These are phyloP conservation scores for Cytidiella melzeri DNA, from an alignment of 768 basidiomycete genomes.

Conservation along the genomic window DNA sequence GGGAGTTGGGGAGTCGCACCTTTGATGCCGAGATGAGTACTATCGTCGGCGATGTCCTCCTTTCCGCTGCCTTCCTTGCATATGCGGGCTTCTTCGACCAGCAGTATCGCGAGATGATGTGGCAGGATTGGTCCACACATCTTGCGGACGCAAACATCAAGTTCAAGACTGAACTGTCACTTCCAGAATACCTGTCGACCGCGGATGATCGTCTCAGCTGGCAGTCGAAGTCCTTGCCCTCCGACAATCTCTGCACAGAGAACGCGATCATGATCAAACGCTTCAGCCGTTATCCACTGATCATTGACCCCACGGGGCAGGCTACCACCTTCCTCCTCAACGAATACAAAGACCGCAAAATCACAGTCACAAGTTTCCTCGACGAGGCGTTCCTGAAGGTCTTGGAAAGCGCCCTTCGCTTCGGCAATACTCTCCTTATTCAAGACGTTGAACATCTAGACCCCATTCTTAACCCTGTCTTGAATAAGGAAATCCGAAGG, in stretches of 20 bases:
- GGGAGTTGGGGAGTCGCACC: slow-evolving; percentile 91
- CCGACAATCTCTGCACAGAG: slow-evolving; percentile 93
- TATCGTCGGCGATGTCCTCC: slow-evolving; percentile 92
- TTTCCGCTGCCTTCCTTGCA: slow-evolving; percentile 94
- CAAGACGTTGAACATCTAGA: slow-evolving; percentile 98
- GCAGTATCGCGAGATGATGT: slow-evolving; percentile 94
- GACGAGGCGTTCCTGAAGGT: slow-evolving; percentile 99
- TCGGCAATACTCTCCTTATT: slow-evolving; percentile 94
- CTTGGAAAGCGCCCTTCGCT: slow-evolving; percentile 95
- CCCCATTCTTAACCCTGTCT: slow-evolving; percentile 93
- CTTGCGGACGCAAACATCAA: slow-evolving; percentile 84
- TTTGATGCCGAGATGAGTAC: slow-evolving; percentile 99
- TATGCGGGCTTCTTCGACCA: slow-evolving; percentile 99
- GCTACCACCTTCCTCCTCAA: slow-evolving; percentile 92
- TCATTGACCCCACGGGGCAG: slow-evolving; percentile 97
- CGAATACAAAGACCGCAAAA: slow-evolving; percentile 93
- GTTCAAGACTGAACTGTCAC: slow-evolving; percentile 87
- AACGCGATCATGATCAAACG: slow-evolving; percentile 99
- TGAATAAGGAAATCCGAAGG: slow-evolving; percentile 93
- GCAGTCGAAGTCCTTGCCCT: slow-evolving; percentile 94
- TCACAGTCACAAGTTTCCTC: slow-evolving; percentile 96
- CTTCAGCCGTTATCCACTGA: slow-evolving; percentile 94
- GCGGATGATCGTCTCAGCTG: slow-evolving; percentile 93
- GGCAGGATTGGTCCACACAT: slow-evolving; percentile 92
- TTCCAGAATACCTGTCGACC: slow-evolving; percentile 94